Evolutionary conservation across 169 alveolate species (phyloP), one percentile per base, ranked within the genome.

Genomic region (Plasmodium chabaudi): DNA sequence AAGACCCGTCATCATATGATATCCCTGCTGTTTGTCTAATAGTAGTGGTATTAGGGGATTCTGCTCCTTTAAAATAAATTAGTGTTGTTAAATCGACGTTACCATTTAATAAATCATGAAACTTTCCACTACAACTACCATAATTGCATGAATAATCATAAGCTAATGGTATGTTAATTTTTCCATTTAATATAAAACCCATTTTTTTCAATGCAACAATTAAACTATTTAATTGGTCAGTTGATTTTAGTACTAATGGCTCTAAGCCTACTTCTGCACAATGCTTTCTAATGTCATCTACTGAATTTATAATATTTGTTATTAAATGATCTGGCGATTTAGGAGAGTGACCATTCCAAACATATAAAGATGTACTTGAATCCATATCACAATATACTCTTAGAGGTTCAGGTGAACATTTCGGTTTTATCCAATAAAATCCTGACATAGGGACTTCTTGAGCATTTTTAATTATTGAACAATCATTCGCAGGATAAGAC

Each of bases 361-460:
- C 64, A 77, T 92, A 93, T 25, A 93, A 87, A 42, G 95, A 88
- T 23, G 96, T 93, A 56, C 96, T 92, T 4, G 94, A 89, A 51
- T 88, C 87, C 95, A 95, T 96, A 61, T 96, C 98, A 74, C 98
- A 96, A 93, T 95, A 96, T 47, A 93, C 98, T 34, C 98, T 82
- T 63, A 96, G 63, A 9, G 98, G 97, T 46, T 93, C 95, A 23
- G 95, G 89, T 9, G 98, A 79, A 68, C 98, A 96, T 57, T 93
- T 86, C 7, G 98, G 97, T 70, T 90, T 93, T 47, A 96, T 94
- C 98, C 98, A 96, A 88, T 96, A 96, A 91, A 96, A 96, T 53
- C 98, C 98, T 9, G 98, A 96, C 25, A 92, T 49, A 5, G 84
- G 74, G 13, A 25, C 69, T 44, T 82, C 90, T 82, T 82, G 82